phyloP scores from a whole-genome alignment of 805 yeast genomes.

The Komagataella phaffii region DNA sequence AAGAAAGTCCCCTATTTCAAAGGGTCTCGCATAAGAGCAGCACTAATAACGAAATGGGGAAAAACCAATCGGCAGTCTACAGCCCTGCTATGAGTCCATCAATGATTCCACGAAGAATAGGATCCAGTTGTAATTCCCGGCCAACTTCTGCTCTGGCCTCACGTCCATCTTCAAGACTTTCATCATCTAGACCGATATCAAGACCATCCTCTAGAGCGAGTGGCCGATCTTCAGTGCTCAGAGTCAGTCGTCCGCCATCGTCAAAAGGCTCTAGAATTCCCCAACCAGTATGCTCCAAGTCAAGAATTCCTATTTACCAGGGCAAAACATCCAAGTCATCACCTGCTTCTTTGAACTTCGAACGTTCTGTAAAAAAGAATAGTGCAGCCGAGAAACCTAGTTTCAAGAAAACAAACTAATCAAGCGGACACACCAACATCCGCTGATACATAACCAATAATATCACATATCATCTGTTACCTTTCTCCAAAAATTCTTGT shows the following conservation, averaged over 20 bases:
- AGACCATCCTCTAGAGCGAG: neutral
- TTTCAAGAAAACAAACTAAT: too few species aligned
- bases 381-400: neutral
- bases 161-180: neutral
- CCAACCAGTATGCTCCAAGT: neutral
- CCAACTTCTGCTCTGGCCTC: neutral
- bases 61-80: neutral
- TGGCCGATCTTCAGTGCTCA: neutral
- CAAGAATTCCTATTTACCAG: neutral
- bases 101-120: neutral
- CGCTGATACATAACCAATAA: too few species aligned
- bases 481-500: slow-evolving; percentile 29
- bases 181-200: neutral
- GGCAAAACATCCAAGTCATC: neutral
- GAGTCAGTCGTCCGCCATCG: neutral
- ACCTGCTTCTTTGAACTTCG: neutral
- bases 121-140: neutral
- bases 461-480: slow-evolving; percentile 2
- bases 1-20: neutral
- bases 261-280: neutral
- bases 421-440: neutral
- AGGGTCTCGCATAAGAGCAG: neutral
- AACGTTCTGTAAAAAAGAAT: neutral
- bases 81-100: neutral
- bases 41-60: neutral